These are phyloP conservation scores for Tylopilus intermedius DNA, from an alignment of 768 basidiomycete genomes.

Conservation along the genomic window DNA sequence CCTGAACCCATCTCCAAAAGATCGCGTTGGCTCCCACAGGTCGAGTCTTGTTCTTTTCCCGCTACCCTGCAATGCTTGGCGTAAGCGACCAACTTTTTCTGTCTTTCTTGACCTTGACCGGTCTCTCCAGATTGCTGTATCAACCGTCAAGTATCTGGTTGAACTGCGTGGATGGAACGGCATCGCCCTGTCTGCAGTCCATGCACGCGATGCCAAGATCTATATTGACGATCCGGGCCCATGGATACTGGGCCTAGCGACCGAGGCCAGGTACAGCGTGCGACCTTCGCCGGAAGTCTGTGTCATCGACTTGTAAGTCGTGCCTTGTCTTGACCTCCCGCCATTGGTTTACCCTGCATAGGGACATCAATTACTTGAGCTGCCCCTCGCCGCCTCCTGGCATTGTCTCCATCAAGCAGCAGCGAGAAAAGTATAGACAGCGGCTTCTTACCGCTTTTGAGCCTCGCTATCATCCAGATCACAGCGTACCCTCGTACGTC, in stretches of 20 bases:
- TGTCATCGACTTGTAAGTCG: constrained; percentile 75
- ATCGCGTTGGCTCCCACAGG: constrained; percentile 86
- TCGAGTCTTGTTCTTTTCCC: constrained; percentile 79
- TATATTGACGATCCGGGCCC: constrained; percentile 96
- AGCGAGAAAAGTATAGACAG: constrained; percentile 75
- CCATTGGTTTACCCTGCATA: constrained; percentile 24
- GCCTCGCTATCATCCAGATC: constrained; percentile 84
- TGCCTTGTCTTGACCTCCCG: neutral
- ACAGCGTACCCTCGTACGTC: constrained; percentile 65
- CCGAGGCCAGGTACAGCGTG: constrained; percentile 76
- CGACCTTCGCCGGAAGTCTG: constrained; percentile 77
- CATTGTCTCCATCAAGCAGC: constrained; percentile 69
- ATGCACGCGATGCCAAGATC: constrained; percentile 86
- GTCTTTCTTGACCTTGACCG: neutral
- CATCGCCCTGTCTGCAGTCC: constrained; percentile 75
- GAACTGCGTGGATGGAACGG: constrained; percentile 93
- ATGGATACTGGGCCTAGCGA: constrained; percentile 89
- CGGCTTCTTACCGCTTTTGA: constrained; percentile 75
- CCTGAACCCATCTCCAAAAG: constrained; percentile 31
- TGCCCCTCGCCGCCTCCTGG: constrained; percentile 77
- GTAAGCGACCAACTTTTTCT: constrained; percentile 33
- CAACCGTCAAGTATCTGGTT: constrained; percentile 84
- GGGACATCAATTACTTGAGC: constrained; percentile 80
- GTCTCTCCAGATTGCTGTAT: constrained; percentile 69
- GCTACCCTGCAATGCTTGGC: constrained; percentile 89